Base-by-base conservation (phyloP, 495 filamentous ascomycete species). In the Xylaria sp. region DNA sequence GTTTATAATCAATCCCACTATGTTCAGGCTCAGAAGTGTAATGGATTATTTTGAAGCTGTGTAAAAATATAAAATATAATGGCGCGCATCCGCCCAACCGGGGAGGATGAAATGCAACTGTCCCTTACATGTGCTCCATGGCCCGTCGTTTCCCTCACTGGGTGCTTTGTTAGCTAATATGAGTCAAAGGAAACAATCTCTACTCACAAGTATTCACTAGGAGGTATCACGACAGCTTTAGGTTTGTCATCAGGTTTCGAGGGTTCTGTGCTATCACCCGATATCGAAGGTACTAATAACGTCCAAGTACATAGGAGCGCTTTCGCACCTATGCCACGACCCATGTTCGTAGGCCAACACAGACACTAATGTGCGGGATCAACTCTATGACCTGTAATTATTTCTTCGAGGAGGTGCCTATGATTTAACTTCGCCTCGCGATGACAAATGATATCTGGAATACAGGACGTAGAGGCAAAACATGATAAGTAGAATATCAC, bases 91-190 rank as follows among this genome's bases (percentile, higher is more conserved):
- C 3, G 2, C 57, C 14, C 19, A 7, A 15, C 8, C 21, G 19
- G 5, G 33, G 12, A 24, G 41, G 17, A 29, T 64, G 66, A 72
- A 82, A 82, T n/a, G 6, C 31, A 15, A 14, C 5, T 15, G 3
- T 74, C 12, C 2, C 66, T 61, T 35, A 68, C 66, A 68, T 29
- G 66, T 74, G 53, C 71, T 76, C 82, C 82, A 85, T 24, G 69
- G 61, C n/a, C 82, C 82, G 68, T 85, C 80, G 61, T 79, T 79
- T 50, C 82, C 82, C 63, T 84, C 81, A 72, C 81, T 81, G 12
- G 24, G 57, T 67, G 35, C 19, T 26, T 9, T 64, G 55, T 74
- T 48, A 77, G 55, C 41, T 58, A 3, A 19, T n/a, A 31, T 26
- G 59, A 31, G 44, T 15, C 40, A 46, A 55, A 70, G 37, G 21